Percentiles rank a stretch among this genome's conserved stretches.
Conservation (phyloP, 257 asterid species). For the Salvia splendens region DNA sequence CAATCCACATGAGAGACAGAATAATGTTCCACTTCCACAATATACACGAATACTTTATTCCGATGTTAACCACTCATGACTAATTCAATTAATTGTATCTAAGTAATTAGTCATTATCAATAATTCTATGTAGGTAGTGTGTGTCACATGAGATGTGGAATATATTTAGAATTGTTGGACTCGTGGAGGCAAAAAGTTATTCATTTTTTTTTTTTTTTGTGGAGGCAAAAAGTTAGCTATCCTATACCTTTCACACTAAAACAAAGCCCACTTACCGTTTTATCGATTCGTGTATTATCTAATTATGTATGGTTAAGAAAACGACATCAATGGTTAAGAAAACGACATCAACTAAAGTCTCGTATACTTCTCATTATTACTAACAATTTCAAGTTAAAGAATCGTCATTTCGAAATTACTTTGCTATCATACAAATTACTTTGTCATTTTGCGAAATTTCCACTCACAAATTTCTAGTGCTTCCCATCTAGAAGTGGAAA, state of each 20-base stretch:
- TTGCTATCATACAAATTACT: no score
- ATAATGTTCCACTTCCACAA: not conserved
- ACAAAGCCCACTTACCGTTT: slow-evolving; percentile 19
- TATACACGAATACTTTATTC: not conserved
- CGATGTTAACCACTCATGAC: not conserved
- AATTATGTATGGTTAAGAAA: not conserved
- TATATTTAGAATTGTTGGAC: slow-evolving; percentile 27
- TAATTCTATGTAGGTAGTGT: not conserved
- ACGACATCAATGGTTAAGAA: slow-evolving; percentile 15
- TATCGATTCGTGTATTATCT: not conserved
- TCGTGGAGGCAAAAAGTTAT: slow-evolving; percentile 24
- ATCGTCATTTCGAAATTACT: slow-evolving; percentile 1
- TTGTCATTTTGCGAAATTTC: not conserved
- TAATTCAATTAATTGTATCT: not conserved
- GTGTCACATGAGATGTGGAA: slow-evolving; percentile 17
- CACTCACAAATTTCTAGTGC: no score
- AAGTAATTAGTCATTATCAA: slow-evolving; percentile 4
- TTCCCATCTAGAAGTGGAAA: no score
- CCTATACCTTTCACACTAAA: slow-evolving; percentile 29
- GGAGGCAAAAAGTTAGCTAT: slow-evolving; percentile 23
- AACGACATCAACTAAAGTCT: slow-evolving; percentile 22
- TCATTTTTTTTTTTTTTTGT: not conserved
- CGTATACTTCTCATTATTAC: not conserved
- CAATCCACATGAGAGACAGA: not conserved
- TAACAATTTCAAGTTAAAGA: slow-evolving; percentile 3